These are phyloP conservation scores for Pseudoneurospora amorphoporcata DNA, from an alignment of 495 filamentous ascomycete genomes.

Conservation along the genomic window DNA sequence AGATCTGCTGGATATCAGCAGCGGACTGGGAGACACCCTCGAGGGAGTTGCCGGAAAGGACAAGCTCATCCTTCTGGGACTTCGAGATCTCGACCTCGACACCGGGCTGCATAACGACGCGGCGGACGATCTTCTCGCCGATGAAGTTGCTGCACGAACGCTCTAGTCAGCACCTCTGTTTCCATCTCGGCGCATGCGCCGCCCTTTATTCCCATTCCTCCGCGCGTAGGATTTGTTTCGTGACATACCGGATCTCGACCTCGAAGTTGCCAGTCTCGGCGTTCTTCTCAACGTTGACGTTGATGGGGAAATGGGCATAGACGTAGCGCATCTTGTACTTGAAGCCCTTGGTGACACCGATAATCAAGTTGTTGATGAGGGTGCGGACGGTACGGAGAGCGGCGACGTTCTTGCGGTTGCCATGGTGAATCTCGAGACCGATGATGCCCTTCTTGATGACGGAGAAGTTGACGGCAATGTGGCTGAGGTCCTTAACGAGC, in stretches of 20 bases:
- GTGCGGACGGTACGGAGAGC: constrained; percentile 95
- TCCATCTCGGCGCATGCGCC: neutral
- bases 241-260: constrained; percentile 93
- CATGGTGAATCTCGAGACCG: constrained; percentile 95
- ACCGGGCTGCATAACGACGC: constrained; percentile 75
- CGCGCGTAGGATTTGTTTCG: neutral
- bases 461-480: constrained; percentile 92
- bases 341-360: constrained; percentile 96
- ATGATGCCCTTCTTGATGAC: constrained; percentile 70
- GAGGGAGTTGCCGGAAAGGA: constrained; percentile 84
- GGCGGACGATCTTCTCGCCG: constrained; percentile 98
- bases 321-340: constrained; percentile 99
- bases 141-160: constrained; percentile 77
- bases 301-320: constrained; percentile 99
- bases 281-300: constrained; percentile 98
- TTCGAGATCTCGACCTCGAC: constrained; percentile 82
- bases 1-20: constrained; percentile 98
- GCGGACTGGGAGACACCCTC: constrained; percentile 95
- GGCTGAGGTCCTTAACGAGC: constrained; percentile 89
- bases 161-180: constrained; percentile 20
- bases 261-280: constrained; percentile 74
- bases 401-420: constrained; percentile 91
- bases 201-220: neutral
- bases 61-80: constrained; percentile 94
- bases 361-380: constrained; percentile 94